phyloP scores from a whole-genome alignment of 2,329 filamentous ascomycete genomes.

The Xylaria sp. region DNA sequence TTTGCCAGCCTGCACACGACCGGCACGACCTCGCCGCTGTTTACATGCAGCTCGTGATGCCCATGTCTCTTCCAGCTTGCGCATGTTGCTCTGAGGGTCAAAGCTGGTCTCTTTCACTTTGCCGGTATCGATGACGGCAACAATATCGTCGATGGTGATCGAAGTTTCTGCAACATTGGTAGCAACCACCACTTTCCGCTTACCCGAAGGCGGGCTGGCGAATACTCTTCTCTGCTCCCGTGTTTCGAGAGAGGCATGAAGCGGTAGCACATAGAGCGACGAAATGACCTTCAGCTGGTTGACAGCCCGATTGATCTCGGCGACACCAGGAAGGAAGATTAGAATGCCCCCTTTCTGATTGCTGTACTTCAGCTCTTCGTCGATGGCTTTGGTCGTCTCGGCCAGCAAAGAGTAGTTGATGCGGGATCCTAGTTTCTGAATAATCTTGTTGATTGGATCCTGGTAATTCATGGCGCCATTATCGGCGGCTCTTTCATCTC shows the following conservation, averaged over 20 bases:
- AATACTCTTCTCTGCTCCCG: constrained; percentile 87
- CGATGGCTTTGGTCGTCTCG: constrained; percentile 74
- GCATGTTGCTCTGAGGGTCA: constrained; percentile 87
- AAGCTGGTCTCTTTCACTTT: constrained; percentile 96
- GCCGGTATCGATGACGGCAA: constrained; percentile 91
- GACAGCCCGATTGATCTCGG: constrained; percentile 82
- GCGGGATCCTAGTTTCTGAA: constrained; percentile 68
- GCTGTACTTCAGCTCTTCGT: constrained; percentile 61
- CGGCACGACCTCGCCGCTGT: constrained; percentile 86
- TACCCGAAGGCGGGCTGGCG: constrained; percentile 65
- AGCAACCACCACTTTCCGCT: constrained; percentile 86
- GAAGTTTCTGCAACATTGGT: constrained; percentile 98
- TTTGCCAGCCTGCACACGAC: constrained; percentile 81
- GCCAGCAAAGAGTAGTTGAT: constrained; percentile 90
- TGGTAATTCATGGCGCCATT: constrained; percentile 33
- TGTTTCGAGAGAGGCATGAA: constrained; percentile 89
- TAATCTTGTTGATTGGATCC: constrained; percentile 61
- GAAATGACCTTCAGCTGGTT: constrained; percentile 58
- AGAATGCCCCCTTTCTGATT: constrained; percentile 77
- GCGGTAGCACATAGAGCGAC: constrained; percentile 69
- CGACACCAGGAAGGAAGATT: constrained; percentile 89
- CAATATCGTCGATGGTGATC: constrained; percentile 96
- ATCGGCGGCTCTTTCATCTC: constrained; percentile 40
- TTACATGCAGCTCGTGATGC: constrained; percentile 91
- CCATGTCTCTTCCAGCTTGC: constrained; percentile 91